phyloP scores from a whole-genome alignment of 495 filamentous ascomycete species.

The Neurospora sp. region DNA sequence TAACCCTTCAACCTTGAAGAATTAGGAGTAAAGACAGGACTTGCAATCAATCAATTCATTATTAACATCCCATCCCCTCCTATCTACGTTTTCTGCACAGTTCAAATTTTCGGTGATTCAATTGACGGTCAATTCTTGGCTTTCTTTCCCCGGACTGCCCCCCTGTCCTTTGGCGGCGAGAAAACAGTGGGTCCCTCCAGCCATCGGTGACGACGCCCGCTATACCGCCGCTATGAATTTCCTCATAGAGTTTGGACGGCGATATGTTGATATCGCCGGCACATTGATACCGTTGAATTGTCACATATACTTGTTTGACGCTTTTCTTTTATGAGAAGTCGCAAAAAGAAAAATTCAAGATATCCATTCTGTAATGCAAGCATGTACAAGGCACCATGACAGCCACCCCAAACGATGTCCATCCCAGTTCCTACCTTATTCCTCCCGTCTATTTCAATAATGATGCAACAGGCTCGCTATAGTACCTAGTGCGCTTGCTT shows the following conservation, averaged over 20 bases:
- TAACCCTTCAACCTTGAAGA: neutral
- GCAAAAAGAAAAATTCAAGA: neutral
- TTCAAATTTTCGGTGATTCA: neutral
- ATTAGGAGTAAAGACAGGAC: neutral
- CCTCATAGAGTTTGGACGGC: neutral
- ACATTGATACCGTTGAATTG: neutral
- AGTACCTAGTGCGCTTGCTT: neutral
- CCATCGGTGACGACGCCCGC: neutral
- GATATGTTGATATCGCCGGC: neutral
- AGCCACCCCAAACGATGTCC: neutral
- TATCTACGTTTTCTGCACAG: neutral
- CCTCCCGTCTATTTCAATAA: neutral
- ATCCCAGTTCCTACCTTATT: neutral
- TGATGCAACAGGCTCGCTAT: neutral
- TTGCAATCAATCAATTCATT: neutral
- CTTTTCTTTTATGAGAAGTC: too few relatives aligned
- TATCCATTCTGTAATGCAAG: neutral
- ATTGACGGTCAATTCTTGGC: neutral
- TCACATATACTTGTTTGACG: neutral
- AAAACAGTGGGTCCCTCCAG: neutral
- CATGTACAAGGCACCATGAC: neutral
- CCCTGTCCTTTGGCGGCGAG: neutral
- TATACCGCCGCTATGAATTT: neutral
- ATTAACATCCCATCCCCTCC: neutral
- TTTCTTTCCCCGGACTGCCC: neutral